Evolutionary conservation across 1,284 basidiomycete species (phyloP), one percentile per base, ranked within the genome.

Genomic region (Coniferiporia weirii): DNA sequence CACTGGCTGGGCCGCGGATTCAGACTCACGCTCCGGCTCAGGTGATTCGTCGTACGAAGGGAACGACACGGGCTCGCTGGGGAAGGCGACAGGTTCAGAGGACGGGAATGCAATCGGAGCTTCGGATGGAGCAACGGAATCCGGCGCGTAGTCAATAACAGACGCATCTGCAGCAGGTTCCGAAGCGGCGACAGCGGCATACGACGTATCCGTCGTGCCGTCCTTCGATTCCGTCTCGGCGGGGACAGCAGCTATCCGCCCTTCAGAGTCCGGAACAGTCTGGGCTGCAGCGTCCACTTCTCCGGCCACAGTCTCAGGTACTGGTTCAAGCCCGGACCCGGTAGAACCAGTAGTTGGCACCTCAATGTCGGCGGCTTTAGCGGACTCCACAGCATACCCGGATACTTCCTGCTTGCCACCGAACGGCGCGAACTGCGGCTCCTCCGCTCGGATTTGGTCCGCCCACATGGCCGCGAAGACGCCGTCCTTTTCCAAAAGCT

Each of bases 401-500:
- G 72, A 68, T 38, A 73, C 63, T 53, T 75, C 76, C 63, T 77
- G 76, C 69, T 77, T 72, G 67, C 40, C 35, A 36, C 54, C 55
- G 35, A 65, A 59, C 61, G 66, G 65, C 27, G 72, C 61, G 62
- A 73, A 64, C 7, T 66, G 63, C 17, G 66, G 69, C 38, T 78
- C 80, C 51, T 83, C 84, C 13, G 81, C 75, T 36, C 81, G 82
- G 36, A 87, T 76, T 67, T 92, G 87, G 68, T 90, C 84, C 0
- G 85, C 82, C 91, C 91, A 93, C 86, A 93, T 87, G 1, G 83
- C 77, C 10, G 89, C 87, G 67, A 93, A 93, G 43, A 83, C 68
- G 56, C 90, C 88, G 65, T 86, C 80, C 27, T 71, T 74, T 45
- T 82, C 81, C 55, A 92, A 71, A 45, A 93, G 77, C 62, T 93